phyloP scores from a whole-genome alignment of 257 asterid genomes.

The Solanum virginianum region DNA sequence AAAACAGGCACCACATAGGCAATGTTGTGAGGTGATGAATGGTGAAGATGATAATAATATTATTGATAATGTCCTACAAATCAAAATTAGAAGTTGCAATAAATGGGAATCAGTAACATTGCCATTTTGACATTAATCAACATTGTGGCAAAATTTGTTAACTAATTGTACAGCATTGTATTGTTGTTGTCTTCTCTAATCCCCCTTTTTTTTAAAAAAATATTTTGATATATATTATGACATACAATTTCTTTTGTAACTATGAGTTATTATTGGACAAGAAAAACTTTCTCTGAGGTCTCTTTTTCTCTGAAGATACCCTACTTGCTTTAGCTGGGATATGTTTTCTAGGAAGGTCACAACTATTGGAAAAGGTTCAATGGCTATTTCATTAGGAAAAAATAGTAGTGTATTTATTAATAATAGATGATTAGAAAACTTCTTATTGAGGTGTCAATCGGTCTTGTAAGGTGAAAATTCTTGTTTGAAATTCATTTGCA shows the following conservation, averaged over 20 bases:
- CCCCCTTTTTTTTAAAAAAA: not conserved
- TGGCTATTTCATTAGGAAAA: too few relatives aligned
- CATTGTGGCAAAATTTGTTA: not conserved
- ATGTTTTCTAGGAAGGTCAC: too few relatives aligned
- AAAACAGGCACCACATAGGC: slow-evolving; percentile 57
- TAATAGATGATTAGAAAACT: too few relatives aligned
- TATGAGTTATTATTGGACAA: not conserved
- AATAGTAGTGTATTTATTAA: too few relatives aligned
- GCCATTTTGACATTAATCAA: not conserved
- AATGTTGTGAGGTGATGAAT: slow-evolving; percentile 43
- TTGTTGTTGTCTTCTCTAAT: not conserved
- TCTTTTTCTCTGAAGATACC: too few relatives aligned
- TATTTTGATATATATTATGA: not conserved
- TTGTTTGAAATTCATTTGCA: too few relatives aligned
- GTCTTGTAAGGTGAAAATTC: too few relatives aligned
- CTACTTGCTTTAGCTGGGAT: not conserved
- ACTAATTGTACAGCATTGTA: not conserved
- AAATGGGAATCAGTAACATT: slow-evolving; percentile 49
- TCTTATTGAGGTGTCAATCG: too few relatives aligned
- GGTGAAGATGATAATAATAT: slow-evolving; percentile 14
- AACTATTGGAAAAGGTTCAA: too few relatives aligned
- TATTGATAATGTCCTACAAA: slow-evolving; percentile 8
- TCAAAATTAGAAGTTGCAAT: slow-evolving; percentile 42
- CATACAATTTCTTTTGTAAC: not conserved
- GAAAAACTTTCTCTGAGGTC: not conserved